Evolutionary conservation across 768 basidiomycete species (phyloP).

Genomic region (Tephrocybe sp.): DNA sequence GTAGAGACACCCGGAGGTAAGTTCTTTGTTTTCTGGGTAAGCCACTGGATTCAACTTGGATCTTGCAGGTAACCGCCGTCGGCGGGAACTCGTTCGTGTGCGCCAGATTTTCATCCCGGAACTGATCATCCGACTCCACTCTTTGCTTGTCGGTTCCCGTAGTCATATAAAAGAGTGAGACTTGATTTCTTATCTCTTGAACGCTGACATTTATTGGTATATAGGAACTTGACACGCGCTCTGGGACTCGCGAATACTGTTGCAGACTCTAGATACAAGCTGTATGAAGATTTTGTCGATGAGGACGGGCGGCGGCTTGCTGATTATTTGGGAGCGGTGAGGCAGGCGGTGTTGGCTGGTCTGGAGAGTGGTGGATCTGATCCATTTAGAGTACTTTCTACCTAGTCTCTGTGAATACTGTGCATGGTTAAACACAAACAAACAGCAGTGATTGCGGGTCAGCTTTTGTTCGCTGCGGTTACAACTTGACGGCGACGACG

Average conservation of each 20-base stretch:
- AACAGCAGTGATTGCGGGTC: too few relatives aligned
- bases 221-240: conserved; percentile 73
- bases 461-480: too few relatives aligned
- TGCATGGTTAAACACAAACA: not conserved
- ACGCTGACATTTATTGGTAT: not conserved
- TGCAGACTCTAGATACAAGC: conserved; percentile 80
- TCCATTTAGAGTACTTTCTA: conserved; percentile 54
- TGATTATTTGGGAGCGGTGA: conserved; percentile 73
- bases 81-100: conserved; percentile 71
- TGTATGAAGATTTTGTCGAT: conserved; percentile 82
- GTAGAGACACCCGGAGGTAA: conserved; percentile 40
- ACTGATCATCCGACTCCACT: conserved; percentile 81
- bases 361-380: conserved; percentile 76
- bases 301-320: conserved; percentile 58
- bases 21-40: conserved; percentile 11
- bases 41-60: conserved; percentile 3
- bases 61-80: conserved; percentile 47
- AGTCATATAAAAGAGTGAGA: conserved; percentile 64
- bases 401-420: not conserved
- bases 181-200: not conserved
- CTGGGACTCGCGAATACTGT: conserved; percentile 80
- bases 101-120: conserved; percentile 89
- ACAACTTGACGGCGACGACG: too few relatives aligned
- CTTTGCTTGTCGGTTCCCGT: conserved; percentile 63
- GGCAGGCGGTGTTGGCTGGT: conserved; percentile 67